A percentile compares a stretch with the other conserved stretches of the same genome.
These are phyloP conservation scores for Kickxella alabastrina DNA, from an alignment of 192 early-diverging fungal species.

Conservation along the genomic window DNA sequence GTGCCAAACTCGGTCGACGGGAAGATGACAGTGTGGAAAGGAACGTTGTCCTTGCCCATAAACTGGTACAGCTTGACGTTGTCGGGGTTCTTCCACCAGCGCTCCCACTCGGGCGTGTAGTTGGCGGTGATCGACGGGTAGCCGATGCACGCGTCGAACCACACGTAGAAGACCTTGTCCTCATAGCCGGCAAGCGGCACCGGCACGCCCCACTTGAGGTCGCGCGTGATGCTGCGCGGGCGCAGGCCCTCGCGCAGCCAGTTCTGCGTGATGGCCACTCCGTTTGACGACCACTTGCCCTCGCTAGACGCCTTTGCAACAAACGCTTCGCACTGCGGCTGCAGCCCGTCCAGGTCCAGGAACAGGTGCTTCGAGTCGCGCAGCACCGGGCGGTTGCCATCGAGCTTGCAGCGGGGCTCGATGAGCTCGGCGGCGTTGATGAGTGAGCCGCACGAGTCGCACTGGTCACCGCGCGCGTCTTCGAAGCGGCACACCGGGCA, in stretches of 20 bases:
- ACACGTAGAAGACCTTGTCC: slow-evolving; percentile 98
- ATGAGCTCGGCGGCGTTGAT: slow-evolving; percentile 90
- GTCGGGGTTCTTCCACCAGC: slow-evolving; percentile 99
- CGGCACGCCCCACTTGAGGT: slow-evolving; percentile 97
- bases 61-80: slow-evolving; percentile 97
- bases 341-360: slow-evolving; percentile 76
- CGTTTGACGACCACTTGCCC: slow-evolving; percentile 88
- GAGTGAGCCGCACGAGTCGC: slow-evolving; percentile 88
- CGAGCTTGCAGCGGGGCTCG: slow-evolving; percentile 92
- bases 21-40: slow-evolving; percentile 98
- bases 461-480: slow-evolving; percentile 98
- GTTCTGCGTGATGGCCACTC: slow-evolving; percentile 77
- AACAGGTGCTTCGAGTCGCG: slow-evolving; percentile 87
- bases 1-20: slow-evolving; percentile 84
- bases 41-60: slow-evolving; percentile 99
- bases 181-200: slow-evolving; percentile 83
- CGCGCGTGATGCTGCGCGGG: slow-evolving; percentile 95
- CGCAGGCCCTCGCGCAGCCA: slow-evolving; percentile 95
- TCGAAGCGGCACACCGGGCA: slow-evolving; percentile 88
- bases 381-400: slow-evolving; percentile 74
- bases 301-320: slow-evolving; percentile 62
- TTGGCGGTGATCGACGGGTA: slow-evolving; percentile 97
- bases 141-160: slow-evolving; percentile 98
- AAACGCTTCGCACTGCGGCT: slow-evolving; percentile 73
- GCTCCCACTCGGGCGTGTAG: slow-evolving; percentile 90